Evolutionary conservation across 1,284 basidiomycete species (phyloP), one percentile per base, ranked within the genome.

Genomic region (Pholiota adiposa): DNA sequence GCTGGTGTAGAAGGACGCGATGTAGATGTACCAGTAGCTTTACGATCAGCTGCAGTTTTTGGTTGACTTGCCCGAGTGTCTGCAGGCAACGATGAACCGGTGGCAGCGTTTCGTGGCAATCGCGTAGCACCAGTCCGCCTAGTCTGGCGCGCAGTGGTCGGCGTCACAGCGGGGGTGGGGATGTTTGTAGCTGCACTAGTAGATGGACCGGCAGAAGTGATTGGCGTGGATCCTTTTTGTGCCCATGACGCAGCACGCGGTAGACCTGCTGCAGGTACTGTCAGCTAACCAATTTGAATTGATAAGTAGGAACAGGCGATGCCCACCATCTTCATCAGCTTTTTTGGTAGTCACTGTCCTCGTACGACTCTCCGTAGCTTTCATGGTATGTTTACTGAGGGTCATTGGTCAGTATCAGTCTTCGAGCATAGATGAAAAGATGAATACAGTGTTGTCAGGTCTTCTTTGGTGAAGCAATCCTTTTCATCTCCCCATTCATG

Each of bases 401-500:
- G 38, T 61, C 54, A 48, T 63, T 65, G 54, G 51, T 64, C 52
- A 49, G 41, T 48, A 52, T 33, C 18, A 14, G 19, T 8, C 14
- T 27, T n/a, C 5, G 41, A 29, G 6, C 19, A 43, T 48, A 41
- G 49, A 43, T 18, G 23, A 51, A 43, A 59, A 60, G 34, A 56
- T 50, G 58, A 64, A 46, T 72, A 94, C 92, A 96, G 75, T 2
- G 92, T 95, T 33, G 93, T 90, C 58, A 96, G 79, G 74, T 97
- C 93, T 72, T 96, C 93, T 76, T 95, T 95, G 8, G 90, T 96
- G 72, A 96, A 98, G 67, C 93, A 96, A 75, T 99, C 97, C 59
- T 94, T 94, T 74, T 99, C 97, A 68, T 98, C 97, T 19, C 96
- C 97, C 88, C 96, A 97, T 73, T 99, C 97, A 73, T 99, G 97